Evolutionary conservation across 352 stramenopile species (phyloP).

Genomic region (Thalassiosira livingstoniorum): DNA sequence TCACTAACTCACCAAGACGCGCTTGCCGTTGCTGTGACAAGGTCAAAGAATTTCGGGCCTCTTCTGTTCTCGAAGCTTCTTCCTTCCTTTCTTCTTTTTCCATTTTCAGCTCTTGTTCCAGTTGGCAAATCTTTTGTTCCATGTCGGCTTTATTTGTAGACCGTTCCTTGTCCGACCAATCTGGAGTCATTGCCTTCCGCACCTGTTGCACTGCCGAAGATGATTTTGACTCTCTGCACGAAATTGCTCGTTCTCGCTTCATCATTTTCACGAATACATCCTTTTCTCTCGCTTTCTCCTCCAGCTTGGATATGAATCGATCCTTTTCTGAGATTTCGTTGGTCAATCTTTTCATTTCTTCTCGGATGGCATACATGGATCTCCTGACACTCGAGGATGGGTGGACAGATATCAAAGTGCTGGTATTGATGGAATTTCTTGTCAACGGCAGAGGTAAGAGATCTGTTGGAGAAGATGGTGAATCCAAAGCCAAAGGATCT

Average conservation of each 20-base stretch:
- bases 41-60: neutral
- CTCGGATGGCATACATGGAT: neutral
- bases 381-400: neutral
- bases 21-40: neutral
- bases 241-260: neutral
- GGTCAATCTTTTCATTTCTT: conserved; percentile 4
- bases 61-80: neutral
- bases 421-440: neutral
- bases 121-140: neutral
- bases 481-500: neutral
- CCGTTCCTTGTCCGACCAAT: neutral
- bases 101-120: neutral
- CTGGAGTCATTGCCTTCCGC: neutral
- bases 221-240: neutral
- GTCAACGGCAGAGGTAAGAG: neutral
- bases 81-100: neutral
- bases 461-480: neutral
- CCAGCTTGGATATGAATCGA: conserved; percentile 9
- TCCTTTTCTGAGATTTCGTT: conserved; percentile 4
- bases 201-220: neutral
- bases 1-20: conserved; percentile 6
- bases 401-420: neutral
- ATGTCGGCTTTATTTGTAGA: neutral
- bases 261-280: conserved; percentile 8
- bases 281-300: conserved; percentile 9